Conservation (phyloP, 2,329 filamentous ascomycete species). For the Penicillium sp. region DNA sequence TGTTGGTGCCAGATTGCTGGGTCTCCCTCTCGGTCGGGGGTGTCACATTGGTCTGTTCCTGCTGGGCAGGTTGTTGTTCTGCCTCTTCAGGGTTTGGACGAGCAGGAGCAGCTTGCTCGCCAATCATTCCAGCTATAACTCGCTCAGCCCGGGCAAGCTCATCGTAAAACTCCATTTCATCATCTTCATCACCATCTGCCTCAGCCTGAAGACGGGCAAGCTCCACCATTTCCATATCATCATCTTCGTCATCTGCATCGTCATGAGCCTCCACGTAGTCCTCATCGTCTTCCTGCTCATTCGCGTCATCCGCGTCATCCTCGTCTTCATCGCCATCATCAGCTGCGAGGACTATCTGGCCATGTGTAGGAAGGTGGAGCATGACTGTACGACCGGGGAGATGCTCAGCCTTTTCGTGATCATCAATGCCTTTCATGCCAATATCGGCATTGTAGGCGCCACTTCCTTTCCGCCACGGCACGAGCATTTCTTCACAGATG, state of each 20-base stretch:
- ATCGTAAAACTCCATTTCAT: conserved; percentile 59
- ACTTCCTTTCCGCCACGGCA: conserved; percentile 83
- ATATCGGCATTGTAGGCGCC: conserved; percentile 74
- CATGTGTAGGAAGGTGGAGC: conserved; percentile 41
- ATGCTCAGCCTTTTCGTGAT: conserved; percentile 67
- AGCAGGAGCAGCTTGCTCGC: conserved; percentile 63
- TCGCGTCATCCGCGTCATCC: conserved; percentile 35
- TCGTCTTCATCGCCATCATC: conserved; percentile 47
- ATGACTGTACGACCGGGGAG: conserved; percentile 40
- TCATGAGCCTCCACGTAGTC: conserved; percentile 51
- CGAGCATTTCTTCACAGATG: conserved; percentile 88
- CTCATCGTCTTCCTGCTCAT: conserved; percentile 42
- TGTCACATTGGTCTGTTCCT: conserved; percentile 15
- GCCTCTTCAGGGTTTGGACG: conserved; percentile 34
- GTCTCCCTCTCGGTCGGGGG: conserved; percentile 16
- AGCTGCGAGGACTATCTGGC: conserved; percentile 41
- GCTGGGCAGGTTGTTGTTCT: conserved; percentile 30
- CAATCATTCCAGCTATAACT: conserved; percentile 71
- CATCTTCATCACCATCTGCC: conserved; percentile 51
- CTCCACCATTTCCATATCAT: conserved; percentile 37
- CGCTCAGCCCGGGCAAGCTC: conserved; percentile 73
- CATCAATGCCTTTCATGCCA: conserved; percentile 74
- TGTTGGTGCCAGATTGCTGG: conserved; percentile 19
- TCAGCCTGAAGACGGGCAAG: conserved; percentile 36
- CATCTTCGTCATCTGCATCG: conserved; percentile 47